Conservation (phyloP, 352 stramenopile genomes). For the Globisporangium cylindrosporum region DNA sequence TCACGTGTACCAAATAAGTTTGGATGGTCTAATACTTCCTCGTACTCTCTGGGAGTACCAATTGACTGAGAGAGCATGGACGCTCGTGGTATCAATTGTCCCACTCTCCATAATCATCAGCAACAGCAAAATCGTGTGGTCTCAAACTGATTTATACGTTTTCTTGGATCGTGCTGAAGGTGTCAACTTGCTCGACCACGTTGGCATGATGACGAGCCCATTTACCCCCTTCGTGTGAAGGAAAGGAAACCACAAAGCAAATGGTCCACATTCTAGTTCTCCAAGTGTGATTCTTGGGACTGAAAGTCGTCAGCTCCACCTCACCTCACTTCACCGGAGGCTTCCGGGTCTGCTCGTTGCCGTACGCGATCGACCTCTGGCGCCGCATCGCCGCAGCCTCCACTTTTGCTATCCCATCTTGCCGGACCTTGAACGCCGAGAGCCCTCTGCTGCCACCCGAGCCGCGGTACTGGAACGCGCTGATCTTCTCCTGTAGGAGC, state of each 20-base stretch:
- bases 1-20: no score
- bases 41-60: not conserved
- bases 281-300: not conserved
- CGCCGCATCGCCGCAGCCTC: not conserved
- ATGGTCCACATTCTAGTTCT: not conserved
- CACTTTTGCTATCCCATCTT: conserved; percentile 6
- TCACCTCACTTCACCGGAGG: not conserved
- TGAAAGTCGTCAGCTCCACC: not conserved
- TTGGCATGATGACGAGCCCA: not conserved
- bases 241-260: not conserved
- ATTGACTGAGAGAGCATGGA: not conserved
- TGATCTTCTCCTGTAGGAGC: conserved; percentile 20
- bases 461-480: conserved; percentile 18
- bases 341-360: conserved; percentile 14
- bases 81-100: not conserved
- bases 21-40: no score
- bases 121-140: no score
- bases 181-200: not conserved
- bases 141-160: not conserved
- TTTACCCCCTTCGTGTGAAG: not conserved
- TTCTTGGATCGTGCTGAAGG: not conserved
- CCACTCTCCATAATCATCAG: not conserved
- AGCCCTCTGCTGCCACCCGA: conserved; percentile 3
- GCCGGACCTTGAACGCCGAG: conserved; percentile 14
- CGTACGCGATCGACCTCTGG: conserved; percentile 9